Conservation (phyloP, 2,329 filamentous ascomycete species). For the Colletotrichum tropicale region DNA sequence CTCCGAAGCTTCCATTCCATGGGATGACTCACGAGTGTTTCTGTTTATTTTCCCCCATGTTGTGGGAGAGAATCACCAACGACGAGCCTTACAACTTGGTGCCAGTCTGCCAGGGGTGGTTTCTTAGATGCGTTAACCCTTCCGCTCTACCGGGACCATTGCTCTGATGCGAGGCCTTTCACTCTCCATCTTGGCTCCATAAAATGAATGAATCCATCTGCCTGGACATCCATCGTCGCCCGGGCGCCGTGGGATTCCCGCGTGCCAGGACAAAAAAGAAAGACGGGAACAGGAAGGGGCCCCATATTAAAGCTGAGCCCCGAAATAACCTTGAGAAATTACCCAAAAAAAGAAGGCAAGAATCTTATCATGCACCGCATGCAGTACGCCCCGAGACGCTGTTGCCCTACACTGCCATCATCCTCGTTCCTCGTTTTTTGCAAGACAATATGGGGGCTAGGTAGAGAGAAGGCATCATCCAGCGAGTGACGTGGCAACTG, state of each 20-base stretch:
- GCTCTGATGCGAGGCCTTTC: not conserved
- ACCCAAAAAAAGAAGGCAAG: not conserved
- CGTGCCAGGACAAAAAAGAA: not conserved
- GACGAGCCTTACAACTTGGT: not conserved
- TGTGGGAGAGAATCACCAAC: not conserved
- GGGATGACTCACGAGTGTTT: constrained; percentile 13
- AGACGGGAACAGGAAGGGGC: not conserved
- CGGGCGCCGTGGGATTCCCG: constrained; percentile 1
- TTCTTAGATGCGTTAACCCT: not conserved
- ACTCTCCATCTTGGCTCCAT: not conserved
- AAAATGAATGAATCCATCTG: not conserved
- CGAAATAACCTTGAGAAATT: not conserved
- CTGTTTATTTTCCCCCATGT: not conserved
- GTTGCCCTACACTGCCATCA: not conserved
- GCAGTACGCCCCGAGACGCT: not conserved
- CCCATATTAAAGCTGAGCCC: not conserved
- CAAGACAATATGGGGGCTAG: not conserved
- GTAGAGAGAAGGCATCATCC: not conserved
- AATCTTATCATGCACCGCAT: not conserved
- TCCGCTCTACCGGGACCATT: not conserved
- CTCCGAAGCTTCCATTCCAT: not conserved
- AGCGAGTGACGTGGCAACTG: not conserved
- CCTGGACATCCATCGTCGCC: constrained; percentile 9
- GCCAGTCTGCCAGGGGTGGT: not conserved
- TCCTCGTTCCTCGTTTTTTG: not conserved